These are phyloP conservation scores for Trifolium repens DNA, from an alignment of 306 rosid genomes.

Conservation along the genomic window DNA sequence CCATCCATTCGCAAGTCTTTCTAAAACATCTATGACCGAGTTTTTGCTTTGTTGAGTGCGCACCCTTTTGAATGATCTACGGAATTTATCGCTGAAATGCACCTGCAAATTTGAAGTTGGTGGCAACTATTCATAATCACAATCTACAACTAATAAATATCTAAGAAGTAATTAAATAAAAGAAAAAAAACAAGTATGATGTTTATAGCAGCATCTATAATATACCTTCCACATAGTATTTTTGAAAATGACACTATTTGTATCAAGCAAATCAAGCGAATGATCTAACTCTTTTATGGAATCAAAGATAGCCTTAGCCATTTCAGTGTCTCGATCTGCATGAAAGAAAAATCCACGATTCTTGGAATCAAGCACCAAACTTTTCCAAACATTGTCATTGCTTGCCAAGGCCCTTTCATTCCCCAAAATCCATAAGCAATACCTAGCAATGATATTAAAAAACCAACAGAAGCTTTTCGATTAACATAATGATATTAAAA, in stretches of 20 bases:
- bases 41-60: conserved; percentile 18
- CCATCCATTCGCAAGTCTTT: conserved; percentile 67
- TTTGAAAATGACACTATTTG: conserved; percentile 57
- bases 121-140: too few relatives aligned
- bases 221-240: conserved; percentile 69
- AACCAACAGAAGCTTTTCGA: not conserved
- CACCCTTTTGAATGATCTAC: conserved; percentile 59
- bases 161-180: too few relatives aligned
- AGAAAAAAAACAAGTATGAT: too few relatives aligned
- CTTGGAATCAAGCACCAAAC: conserved; percentile 57
- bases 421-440: conserved; percentile 79
- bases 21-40: conserved; percentile 28
- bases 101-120: conserved; percentile 44
- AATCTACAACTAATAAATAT: too few relatives aligned
- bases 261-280: conserved; percentile 64
- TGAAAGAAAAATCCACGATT: conserved; percentile 57
- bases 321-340: conserved; percentile 56
- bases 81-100: conserved; percentile 54
- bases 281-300: conserved; percentile 54
- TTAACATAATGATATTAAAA: too few relatives aligned
- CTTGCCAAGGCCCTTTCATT: conserved; percentile 48
- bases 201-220: too few relatives aligned
- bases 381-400: conserved; percentile 58
- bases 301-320: conserved; percentile 58
- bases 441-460: conserved; percentile 48